These are phyloP conservation scores for Xylaria polymorpha DNA, from an alignment of 2,329 filamentous ascomycete species.

Conservation along the genomic window DNA sequence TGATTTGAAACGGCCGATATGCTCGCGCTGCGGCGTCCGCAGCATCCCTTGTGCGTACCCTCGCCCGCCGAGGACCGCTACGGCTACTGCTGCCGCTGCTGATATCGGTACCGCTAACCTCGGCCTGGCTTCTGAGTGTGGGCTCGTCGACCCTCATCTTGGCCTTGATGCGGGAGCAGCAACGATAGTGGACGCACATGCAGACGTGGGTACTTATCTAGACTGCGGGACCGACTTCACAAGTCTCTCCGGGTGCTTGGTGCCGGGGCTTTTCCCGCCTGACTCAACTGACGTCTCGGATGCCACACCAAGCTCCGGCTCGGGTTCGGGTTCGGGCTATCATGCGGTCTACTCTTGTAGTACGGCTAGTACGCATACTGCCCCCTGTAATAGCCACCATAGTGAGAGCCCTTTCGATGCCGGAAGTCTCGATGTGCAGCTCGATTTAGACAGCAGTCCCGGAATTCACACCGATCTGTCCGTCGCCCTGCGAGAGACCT, in stretches of 20 bases:
- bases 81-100: constrained; percentile 16
- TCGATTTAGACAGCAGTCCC: constrained; percentile 17
- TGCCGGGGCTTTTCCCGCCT: constrained; percentile 17
- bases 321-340: constrained; percentile 9
- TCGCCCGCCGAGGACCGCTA: constrained; percentile 12
- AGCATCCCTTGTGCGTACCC: constrained; percentile 42
- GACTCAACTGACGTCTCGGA: background rate
- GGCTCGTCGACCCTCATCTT: background rate
- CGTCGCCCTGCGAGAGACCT: background rate
- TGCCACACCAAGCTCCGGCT: constrained; percentile 7
- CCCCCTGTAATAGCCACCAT: constrained; percentile 3
- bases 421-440: constrained; percentile 14
- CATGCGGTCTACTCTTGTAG: constrained; percentile 3
- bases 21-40: constrained; percentile 43
- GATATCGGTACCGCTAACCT: constrained; percentile 1
- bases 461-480: constrained; percentile 1
- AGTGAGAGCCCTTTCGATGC: constrained; percentile 1
- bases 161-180: background rate
- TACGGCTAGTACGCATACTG: background rate
- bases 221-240: constrained; percentile 13
- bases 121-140: background rate
- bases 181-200: background rate
- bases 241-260: background rate
- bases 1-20: constrained; percentile 43
- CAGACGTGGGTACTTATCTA: constrained; percentile 11